A percentile compares a stretch with the other conserved stretches of the same genome.
These are phyloP conservation scores for Rhynchosporium graminicola DNA, from an alignment of 2,329 filamentous ascomycete genomes.

Conservation along the genomic window DNA sequence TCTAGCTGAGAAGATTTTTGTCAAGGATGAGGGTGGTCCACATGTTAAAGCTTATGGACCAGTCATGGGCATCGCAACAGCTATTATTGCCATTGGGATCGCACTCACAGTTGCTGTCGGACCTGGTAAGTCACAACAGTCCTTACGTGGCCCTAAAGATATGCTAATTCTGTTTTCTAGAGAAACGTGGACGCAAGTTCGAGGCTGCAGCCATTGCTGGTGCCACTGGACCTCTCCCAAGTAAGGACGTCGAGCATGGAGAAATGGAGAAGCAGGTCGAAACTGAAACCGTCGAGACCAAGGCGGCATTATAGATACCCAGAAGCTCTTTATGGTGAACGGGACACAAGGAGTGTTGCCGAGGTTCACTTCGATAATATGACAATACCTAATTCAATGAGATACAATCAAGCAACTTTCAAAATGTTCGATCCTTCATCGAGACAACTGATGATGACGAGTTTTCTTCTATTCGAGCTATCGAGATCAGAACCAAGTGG, in stretches of 20 bases:
- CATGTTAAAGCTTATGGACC: constrained; percentile 70
- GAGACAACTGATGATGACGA: no score
- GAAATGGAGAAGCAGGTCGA: constrained; percentile 9
- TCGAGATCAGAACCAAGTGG: no score
- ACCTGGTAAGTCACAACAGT: constrained; percentile 42
- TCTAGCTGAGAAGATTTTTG: constrained; percentile 62
- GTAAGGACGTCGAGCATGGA: constrained; percentile 33
- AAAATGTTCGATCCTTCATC: no score
- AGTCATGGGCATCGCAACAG: constrained; percentile 74
- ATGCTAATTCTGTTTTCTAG: constrained; percentile 37
- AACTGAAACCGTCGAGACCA: constrained; percentile 1
- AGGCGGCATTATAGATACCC: background rate
- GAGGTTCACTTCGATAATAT: no score
- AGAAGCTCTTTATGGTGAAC: background rate
- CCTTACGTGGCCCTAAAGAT: no score
- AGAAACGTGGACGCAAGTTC: constrained; percentile 69
- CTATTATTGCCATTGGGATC: constrained; percentile 73
- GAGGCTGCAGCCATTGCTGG: constrained; percentile 59
- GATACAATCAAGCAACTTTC: no score
- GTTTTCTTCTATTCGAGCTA: no score
- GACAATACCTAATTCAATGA: no score
- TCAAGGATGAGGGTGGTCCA: constrained; percentile 56
- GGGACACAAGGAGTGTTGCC: background rate
- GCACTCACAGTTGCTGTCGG: constrained; percentile 67
- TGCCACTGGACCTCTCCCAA: constrained; percentile 37